These are phyloP conservation scores for Alternaria panax DNA, from an alignment of 2,329 filamentous ascomycete species.

Conservation along the genomic window DNA sequence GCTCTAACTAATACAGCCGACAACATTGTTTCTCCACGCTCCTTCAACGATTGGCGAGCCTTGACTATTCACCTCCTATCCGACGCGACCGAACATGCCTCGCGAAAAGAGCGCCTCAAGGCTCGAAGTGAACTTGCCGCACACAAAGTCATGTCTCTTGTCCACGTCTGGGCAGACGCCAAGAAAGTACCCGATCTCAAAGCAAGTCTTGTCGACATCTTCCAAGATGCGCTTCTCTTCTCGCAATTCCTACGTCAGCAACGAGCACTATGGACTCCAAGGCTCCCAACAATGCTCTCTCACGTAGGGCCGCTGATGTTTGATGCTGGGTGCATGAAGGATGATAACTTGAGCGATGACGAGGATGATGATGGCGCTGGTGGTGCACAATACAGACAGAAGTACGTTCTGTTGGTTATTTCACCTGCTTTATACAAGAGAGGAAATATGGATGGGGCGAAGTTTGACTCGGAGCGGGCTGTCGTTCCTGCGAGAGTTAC, in stretches of 20 bases:
- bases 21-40: background rate
- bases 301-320: slow-evolving; percentile 11
- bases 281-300: slow-evolving; percentile 4
- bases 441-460: slow-evolving; percentile 12
- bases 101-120: background rate
- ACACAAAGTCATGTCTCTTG: slow-evolving; percentile 7
- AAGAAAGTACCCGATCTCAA: background rate
- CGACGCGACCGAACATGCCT: background rate
- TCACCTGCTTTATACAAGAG: slow-evolving; percentile 15
- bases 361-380: background rate
- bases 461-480: slow-evolving; percentile 9
- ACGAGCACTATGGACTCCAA: slow-evolving; percentile 15
- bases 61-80: background rate
- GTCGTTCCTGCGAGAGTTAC: slow-evolving; percentile 2
- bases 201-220: slow-evolving; percentile 4
- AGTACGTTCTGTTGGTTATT: slow-evolving; percentile 14
- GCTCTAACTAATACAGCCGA: background rate
- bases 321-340: slow-evolving; percentile 11
- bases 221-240: slow-evolving; percentile 7
- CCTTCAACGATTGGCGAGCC: slow-evolving; percentile 3
- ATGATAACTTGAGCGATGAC: slow-evolving; percentile 11
- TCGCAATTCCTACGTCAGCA: slow-evolving; percentile 15
- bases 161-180: slow-evolving; percentile 3
- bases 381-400: background rate
- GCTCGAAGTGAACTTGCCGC: background rate